phyloP scores from a whole-genome alignment of 129 eudicot genomes.

The Erigeron canadensis region DNA sequence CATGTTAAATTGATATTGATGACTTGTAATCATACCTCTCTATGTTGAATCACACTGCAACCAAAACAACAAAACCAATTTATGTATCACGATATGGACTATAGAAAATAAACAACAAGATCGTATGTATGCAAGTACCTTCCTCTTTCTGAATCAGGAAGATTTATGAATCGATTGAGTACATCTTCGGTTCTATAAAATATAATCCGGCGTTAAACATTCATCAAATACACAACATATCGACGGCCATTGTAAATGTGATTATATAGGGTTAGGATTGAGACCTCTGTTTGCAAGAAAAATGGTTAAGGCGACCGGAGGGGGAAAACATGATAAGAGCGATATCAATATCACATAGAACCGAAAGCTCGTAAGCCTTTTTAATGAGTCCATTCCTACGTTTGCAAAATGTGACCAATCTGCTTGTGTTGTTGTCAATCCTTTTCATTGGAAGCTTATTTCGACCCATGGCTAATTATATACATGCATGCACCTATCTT shows the following conservation, averaged over 20 bases:
- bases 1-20: conserved; percentile 12
- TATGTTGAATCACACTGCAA: conserved; percentile 63
- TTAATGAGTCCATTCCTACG: conserved; percentile 83
- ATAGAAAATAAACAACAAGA: background rate
- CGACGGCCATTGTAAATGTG: background rate
- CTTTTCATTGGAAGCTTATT: conserved; percentile 74
- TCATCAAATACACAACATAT: too few relatives aligned
- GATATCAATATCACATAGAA: conserved; percentile 74
- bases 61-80: conserved; percentile 22
- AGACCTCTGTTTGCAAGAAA: conserved; percentile 71
- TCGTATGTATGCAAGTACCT: conserved; percentile 29
- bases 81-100: conserved; percentile 6
- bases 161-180: conserved; percentile 53
- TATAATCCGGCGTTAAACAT: background rate
- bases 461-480: conserved; percentile 65
- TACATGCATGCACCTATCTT: conserved; percentile 20
- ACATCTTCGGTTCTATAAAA: conserved; percentile 65
- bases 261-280: conserved; percentile 7
- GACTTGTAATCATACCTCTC: conserved; percentile 49
- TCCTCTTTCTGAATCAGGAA: conserved; percentile 73
- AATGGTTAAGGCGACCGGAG: conserved; percentile 69
- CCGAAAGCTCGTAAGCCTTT: conserved; percentile 79
- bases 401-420: conserved; percentile 81
- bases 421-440: conserved; percentile 66
- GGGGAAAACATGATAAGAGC: conserved; percentile 83